phyloP scores from a whole-genome alignment of 257 asterid genomes.

The Dorcoceras hygrometricum region DNA sequence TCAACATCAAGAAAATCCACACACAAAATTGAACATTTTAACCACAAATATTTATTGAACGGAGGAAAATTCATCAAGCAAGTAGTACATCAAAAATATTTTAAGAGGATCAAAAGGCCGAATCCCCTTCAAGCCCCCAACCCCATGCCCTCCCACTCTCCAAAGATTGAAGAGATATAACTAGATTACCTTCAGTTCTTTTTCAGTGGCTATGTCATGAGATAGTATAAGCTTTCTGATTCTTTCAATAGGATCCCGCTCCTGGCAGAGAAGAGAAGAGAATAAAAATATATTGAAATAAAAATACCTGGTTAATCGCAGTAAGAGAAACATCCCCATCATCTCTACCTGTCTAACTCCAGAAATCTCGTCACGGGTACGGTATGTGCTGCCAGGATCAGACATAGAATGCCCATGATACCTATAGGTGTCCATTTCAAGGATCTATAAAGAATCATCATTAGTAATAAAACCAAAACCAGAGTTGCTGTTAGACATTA shows the following conservation, averaged over 20 bases:
- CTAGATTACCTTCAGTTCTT: constrained; percentile 74
- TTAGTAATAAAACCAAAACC: constrained; percentile 17
- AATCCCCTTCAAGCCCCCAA: constrained; percentile 2
- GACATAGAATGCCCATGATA: constrained; percentile 99
- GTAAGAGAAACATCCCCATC: constrained; percentile 8
- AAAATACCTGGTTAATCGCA: constrained; percentile 3
- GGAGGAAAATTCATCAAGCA: constrained; percentile 9
- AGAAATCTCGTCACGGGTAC: constrained; percentile 92
- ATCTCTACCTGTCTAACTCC: constrained; percentile 82
- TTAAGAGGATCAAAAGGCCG: background rate
- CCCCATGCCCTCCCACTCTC: constrained; percentile 7
- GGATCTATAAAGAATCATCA: constrained; percentile 62
- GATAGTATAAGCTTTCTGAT: constrained; percentile 73
- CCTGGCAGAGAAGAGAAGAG: constrained; percentile 42
- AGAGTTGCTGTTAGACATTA: constrained; percentile 1
- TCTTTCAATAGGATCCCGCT: constrained; percentile 95
- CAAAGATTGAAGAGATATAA: constrained; percentile 13
- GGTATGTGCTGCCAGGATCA: constrained; percentile 98
- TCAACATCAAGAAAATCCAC: constrained; percentile 14
- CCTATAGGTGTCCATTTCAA: constrained; percentile 98
- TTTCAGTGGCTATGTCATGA: constrained; percentile 78
- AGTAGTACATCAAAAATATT: background rate
- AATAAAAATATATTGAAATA: constrained; percentile 1
- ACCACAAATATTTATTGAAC: background rate
- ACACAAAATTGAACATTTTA: constrained; percentile 5